Evolutionary conservation across 1,284 basidiomycete genomes (phyloP).

Genomic region (Cystobasidiaceae sp.): DNA sequence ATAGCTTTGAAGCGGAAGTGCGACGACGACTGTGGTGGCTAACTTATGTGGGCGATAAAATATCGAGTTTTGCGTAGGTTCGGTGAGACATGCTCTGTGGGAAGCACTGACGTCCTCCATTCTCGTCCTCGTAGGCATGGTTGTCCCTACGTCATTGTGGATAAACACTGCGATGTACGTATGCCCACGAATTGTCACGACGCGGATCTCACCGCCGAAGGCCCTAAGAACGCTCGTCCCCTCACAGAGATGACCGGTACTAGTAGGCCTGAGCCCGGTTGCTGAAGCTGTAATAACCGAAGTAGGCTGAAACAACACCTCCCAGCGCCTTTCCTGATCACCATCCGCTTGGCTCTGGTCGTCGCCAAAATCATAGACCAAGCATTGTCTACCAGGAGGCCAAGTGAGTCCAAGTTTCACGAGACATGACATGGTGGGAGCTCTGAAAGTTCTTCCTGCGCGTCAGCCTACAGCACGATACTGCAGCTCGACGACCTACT

Average conservation of each 20-base stretch:
- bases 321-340: not conserved
- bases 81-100: not conserved
- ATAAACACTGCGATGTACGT: constrained; percentile 27
- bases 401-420: constrained; percentile 1
- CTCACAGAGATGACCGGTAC: constrained; percentile 11
- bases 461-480: constrained; percentile 17
- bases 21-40: constrained; percentile 24
- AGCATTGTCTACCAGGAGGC: constrained; percentile 17
- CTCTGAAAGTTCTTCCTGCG: not conserved
- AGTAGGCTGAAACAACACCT: not conserved
- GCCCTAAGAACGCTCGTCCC: constrained; percentile 17
- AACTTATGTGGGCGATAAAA: not conserved
- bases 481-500: constrained; percentile 23
- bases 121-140: not conserved
- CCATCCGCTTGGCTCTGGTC: not conserved
- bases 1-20: constrained; percentile 21
- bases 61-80: constrained; percentile 1
- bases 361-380: constrained; percentile 19
- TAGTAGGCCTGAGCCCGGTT: not conserved
- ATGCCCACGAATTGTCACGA: constrained; percentile 29
- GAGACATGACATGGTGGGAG: too few relatives aligned
- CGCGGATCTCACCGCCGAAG: constrained; percentile 25
- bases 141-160: constrained; percentile 26
- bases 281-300: not conserved
- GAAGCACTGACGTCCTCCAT: not conserved